phyloP scores from a whole-genome alignment of 306 rosid species.

The Carpinus viminea region DNA sequence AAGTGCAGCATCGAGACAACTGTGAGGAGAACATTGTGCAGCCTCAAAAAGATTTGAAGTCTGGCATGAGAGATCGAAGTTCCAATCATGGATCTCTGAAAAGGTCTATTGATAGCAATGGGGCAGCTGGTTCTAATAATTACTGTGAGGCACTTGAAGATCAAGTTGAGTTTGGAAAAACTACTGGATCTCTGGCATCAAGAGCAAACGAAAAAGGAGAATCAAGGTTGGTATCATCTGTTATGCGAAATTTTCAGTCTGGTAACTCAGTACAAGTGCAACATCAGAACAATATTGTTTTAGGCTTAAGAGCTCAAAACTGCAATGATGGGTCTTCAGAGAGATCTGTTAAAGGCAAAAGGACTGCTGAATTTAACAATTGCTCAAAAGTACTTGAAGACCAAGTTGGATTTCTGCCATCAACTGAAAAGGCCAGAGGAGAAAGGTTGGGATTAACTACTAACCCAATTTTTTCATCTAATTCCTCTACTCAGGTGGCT shows the following conservation, averaged over 20 bases:
- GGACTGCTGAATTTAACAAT: not conserved
- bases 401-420: conserved; percentile 11
- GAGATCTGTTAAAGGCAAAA: not conserved
- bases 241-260: conserved; percentile 6
- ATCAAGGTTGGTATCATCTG: conserved; percentile 1
- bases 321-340: conserved; percentile 13
- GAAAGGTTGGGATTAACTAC: conserved; percentile 13
- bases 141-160: not conserved
- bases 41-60: conserved; percentile 14
- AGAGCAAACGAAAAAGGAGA: conserved; percentile 5
- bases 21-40: conserved; percentile 1
- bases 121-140: not conserved
- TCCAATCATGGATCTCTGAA: conserved; percentile 12
- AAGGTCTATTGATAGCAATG: conserved; percentile 3
- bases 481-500: conserved; percentile 23
- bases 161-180: conserved; percentile 11
- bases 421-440: conserved; percentile 10
- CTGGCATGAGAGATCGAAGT: not conserved
- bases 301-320: conserved; percentile 1
- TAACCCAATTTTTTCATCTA: conserved; percentile 2
- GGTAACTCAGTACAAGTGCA: conserved; percentile 1
- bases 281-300: conserved; percentile 6
- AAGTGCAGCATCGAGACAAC: conserved; percentile 10
- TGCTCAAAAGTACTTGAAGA: conserved; percentile 1
- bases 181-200: conserved; percentile 11